Base-by-base conservation (phyloP, 164 flowering plant genomes). In the Euptelea pleiosperma region DNA sequence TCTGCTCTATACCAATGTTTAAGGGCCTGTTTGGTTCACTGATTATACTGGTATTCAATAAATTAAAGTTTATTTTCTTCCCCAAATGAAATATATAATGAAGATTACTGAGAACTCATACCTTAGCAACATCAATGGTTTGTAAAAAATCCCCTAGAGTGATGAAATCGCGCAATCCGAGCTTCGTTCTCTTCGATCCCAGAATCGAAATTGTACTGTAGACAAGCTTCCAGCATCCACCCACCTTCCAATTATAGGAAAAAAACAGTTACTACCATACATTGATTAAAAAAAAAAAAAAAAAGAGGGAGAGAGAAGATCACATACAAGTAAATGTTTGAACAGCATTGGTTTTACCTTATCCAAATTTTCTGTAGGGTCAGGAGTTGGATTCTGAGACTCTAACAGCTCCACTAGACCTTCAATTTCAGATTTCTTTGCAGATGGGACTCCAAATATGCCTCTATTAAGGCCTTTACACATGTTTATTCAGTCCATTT, bases 171-270 rank as follows among this genome's bases (percentile, higher is more conserved):
- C 97, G 67, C 72, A 93, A 68, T 64, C 98, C 98, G 3, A 93
- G 84, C 78, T 93, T 93, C 2, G 98, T 93, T 71, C 98, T 84
- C 66, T 86, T 93, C 1, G 84, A 68, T n/a, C 98, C 98, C 63
- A 93, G 69, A 11, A 93, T 82, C 1, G 90, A 80, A 33, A 89
- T 80, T 28, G 97, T 84, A 50, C 94, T 86, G 71, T 87, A 93
- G 8, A 93, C 61, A 59, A 93, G 94, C 75, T 76, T 93, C 98
- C 97, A 93, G 39, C 75, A 62, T 64, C 98, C 98, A 70, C 62
- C 68, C 30, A 85, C 84, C 98, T 91, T 63, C 61, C 65, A 60
- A 45, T 55, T 40, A 61, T 3, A 3, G 8, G 10, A 56, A 25
- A n/a, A 47, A 41, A 35, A 30, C 43, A 22, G 45, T 40, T 19